Percentiles rank a stretch among this genome's conserved stretches.
Conservation (phyloP, 2,329 filamentous ascomycete genomes). For the Teratosphaeria nubilosa region DNA sequence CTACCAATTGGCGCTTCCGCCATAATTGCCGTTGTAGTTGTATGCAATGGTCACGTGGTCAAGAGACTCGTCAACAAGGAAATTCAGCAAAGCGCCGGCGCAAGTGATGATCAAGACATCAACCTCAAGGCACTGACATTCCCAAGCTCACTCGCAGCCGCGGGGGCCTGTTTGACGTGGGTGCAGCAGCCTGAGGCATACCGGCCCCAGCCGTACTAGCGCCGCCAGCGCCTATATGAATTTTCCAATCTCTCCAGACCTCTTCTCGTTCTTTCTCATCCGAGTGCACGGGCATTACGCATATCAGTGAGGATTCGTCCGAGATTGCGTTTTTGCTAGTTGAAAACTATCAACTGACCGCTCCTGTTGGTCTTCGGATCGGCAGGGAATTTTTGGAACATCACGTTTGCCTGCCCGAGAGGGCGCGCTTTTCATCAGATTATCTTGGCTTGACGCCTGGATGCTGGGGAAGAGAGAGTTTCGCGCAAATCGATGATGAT, state of each 20-base stretch:
- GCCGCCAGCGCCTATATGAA: not conserved
- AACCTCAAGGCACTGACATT: not conserved
- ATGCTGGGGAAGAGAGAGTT: constrained; percentile 3
- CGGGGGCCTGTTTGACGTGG: not conserved
- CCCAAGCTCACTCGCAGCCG: not conserved
- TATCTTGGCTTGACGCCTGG: not conserved
- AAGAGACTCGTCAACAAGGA: not conserved
- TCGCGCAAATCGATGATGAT: not conserved
- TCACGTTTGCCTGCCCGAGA: not conserved
- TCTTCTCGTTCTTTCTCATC: not conserved
- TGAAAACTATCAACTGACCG: constrained; percentile 75
- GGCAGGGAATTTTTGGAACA: constrained; percentile 67
- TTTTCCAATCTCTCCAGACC: not conserved
- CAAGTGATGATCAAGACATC: not conserved
- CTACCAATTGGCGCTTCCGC: constrained; percentile 6
- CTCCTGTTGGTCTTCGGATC: constrained; percentile 61
- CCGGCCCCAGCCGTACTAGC: not conserved
- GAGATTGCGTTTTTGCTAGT: constrained; percentile 84
- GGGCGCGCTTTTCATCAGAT: constrained; percentile 14
- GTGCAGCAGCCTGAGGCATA: not conserved
- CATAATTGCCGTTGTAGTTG: constrained; percentile 1
- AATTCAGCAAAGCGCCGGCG: not conserved
- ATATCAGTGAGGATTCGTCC: constrained; percentile 80
- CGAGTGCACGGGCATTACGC: constrained; percentile 59
- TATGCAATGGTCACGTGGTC: not conserved